These are phyloP conservation scores for Blakeslea trispora DNA, from an alignment of 371 early-diverging fungal species.

Conservation along the genomic window DNA sequence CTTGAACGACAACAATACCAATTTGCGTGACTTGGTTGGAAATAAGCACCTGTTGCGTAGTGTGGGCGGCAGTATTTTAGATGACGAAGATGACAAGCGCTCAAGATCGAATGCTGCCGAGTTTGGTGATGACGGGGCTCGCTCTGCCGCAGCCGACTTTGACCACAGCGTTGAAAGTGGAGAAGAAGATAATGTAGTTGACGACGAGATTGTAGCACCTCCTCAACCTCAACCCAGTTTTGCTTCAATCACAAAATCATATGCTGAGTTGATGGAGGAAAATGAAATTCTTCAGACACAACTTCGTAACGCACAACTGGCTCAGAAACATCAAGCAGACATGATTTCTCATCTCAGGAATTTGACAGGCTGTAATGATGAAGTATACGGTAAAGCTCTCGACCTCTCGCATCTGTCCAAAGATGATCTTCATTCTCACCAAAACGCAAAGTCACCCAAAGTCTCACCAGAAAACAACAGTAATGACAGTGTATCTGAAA, in stretches of 20 bases:
- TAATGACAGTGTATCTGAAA: background rate
- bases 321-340: conserved; percentile 47
- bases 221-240: conserved; percentile 57
- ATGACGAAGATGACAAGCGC: conserved; percentile 46
- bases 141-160: conserved; percentile 47
- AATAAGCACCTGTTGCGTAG: conserved; percentile 15
- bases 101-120: conserved; percentile 53
- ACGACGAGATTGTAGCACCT: conserved; percentile 52
- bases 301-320: conserved; percentile 38
- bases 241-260: conserved; percentile 45
- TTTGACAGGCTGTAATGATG: conserved; percentile 40
- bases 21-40: conserved; percentile 27
- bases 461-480: background rate
- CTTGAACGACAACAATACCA: conserved; percentile 6
- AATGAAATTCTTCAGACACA: conserved; percentile 47
- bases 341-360: conserved; percentile 42
- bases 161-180: conserved; percentile 42
- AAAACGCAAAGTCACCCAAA: background rate
- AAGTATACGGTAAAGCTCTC: conserved; percentile 36
- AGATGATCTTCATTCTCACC: background rate
- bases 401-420: conserved; percentile 30
- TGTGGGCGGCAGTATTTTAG: conserved; percentile 8
- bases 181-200: conserved; percentile 37
- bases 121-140: conserved; percentile 52
- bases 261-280: conserved; percentile 51